These are phyloP conservation scores for Leccinum barrowsii DNA, from an alignment of 768 basidiomycete genomes.

Conservation along the genomic window DNA sequence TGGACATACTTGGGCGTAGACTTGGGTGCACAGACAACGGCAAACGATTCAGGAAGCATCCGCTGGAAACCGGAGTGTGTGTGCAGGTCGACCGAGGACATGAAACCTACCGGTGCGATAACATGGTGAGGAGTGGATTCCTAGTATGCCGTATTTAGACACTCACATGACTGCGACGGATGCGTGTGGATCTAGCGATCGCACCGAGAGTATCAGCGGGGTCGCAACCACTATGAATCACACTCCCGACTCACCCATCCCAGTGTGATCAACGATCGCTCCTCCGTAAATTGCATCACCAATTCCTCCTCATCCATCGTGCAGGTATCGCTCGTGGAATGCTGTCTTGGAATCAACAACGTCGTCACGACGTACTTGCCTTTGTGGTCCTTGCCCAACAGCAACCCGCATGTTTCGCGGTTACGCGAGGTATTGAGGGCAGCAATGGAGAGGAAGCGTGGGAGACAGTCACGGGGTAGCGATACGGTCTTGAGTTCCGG, in stretches of 20 bases:
- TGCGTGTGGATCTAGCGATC: conserved; percentile 80
- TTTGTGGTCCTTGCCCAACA: conserved; percentile 66
- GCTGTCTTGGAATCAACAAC: conserved; percentile 84
- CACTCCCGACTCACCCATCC: conserved; percentile 71
- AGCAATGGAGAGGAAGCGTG: conserved; percentile 74
- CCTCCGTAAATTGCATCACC: conserved; percentile 81
- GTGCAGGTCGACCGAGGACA: conserved; percentile 92
- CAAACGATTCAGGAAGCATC: conserved; percentile 90
- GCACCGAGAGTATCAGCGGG: neutral
- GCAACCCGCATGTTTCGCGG: conserved; percentile 81
- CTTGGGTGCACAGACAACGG: conserved; percentile 86
- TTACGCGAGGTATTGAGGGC: conserved; percentile 73
- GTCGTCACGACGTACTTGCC: conserved; percentile 72
- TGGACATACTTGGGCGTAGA: conserved; percentile 65
- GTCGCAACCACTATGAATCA: neutral
- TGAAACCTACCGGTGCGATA: conserved; percentile 57
- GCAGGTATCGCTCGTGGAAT: conserved; percentile 87
- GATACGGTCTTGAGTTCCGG: conserved; percentile 58
- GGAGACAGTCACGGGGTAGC: conserved; percentile 71
- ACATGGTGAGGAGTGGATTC: neutral
- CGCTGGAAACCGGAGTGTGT: conserved; percentile 87
- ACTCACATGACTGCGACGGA: conserved; percentile 81
- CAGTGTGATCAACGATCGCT: conserved; percentile 75
- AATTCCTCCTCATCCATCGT: conserved; percentile 89
- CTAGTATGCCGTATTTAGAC: neutral